Conservation (phyloP, 768 basidiomycete genomes). For the Punctularia strigosozonata region DNA sequence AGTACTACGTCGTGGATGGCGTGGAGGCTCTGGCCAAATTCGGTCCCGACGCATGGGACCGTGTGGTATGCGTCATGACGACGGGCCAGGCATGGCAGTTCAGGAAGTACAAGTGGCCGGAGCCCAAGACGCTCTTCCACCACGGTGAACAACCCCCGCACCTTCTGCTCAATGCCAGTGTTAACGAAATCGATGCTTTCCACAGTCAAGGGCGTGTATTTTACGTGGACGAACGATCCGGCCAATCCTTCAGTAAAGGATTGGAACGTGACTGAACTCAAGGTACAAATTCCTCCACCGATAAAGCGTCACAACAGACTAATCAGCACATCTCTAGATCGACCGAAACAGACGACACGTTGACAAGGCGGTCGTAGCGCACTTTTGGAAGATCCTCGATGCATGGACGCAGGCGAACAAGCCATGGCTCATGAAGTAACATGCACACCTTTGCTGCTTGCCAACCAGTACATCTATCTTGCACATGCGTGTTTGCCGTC, state of each 20-base stretch:
- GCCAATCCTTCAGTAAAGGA: conserved; percentile 83
- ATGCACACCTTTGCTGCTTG: too few relatives aligned
- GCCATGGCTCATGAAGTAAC: conserved; percentile 59
- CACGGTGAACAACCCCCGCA: conserved; percentile 46
- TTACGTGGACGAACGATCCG: conserved; percentile 90
- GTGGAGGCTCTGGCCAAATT: conserved; percentile 91
- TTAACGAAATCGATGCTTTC: neutral
- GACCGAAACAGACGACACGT: conserved; percentile 83
- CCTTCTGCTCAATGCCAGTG: neutral
- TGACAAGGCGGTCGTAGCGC: conserved; percentile 89
- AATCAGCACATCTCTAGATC: too few relatives aligned
- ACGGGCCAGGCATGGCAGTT: conserved; percentile 99
- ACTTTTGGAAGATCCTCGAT: conserved; percentile 92
- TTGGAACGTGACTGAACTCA: conserved; percentile 95
- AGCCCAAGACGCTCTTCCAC: conserved; percentile 86
- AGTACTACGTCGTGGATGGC: conserved; percentile 85
- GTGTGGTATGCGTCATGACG: conserved; percentile 96
- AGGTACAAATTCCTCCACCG: conserved; percentile 48
- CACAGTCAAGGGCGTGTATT: conserved; percentile 88
- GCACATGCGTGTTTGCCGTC: too few relatives aligned
- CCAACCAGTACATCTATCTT: too few relatives aligned
- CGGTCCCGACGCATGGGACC: conserved; percentile 88
- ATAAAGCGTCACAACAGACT: too few relatives aligned
- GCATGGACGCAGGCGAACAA: conserved; percentile 75
- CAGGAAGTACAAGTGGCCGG: conserved; percentile 91